Evolutionary conservation across 1,284 basidiomycete species (phyloP).

Genomic region (Erythrobasidium hasegawianum): DNA sequence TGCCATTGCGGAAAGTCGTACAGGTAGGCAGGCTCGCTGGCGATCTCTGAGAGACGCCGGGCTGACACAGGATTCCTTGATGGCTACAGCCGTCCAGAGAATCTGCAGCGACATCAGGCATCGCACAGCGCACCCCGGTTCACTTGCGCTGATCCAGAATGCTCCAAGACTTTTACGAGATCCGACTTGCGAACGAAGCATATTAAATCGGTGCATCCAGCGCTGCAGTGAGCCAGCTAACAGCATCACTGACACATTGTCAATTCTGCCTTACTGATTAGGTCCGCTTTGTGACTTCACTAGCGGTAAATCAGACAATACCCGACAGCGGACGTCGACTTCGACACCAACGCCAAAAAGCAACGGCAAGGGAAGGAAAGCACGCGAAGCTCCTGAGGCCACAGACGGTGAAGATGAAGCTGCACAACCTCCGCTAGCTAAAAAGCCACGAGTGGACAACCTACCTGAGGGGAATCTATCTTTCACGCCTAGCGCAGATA

Average conservation of each 20-base stretch:
- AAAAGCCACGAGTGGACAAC: too few species aligned
- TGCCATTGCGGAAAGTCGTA: conserved; percentile 17
- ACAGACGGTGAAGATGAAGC: background rate
- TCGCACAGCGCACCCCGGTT: conserved; percentile 1
- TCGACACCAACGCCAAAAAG: too few species aligned
- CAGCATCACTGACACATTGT: background rate
- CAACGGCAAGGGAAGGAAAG: too few species aligned
- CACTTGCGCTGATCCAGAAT: background rate
- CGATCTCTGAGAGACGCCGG: background rate
- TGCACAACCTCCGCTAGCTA: background rate
- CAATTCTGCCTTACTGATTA: background rate
- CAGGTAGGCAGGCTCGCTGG: background rate
- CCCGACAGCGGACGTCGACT: background rate
- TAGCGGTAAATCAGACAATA: background rate
- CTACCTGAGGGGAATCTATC: too few species aligned
- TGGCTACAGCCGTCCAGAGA: conserved; percentile 2
- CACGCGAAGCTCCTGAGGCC: background rate
- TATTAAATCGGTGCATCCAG: conserved; percentile 9
- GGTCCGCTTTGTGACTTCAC: background rate
- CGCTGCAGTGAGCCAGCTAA: background rate
- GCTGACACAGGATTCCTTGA: background rate
- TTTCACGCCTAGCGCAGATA: too few species aligned
- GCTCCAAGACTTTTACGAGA: conserved; percentile 3
- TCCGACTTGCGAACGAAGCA: conserved; percentile 4
- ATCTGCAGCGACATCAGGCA: conserved; percentile 8